These are phyloP conservation scores for Myxozyma udenii DNA, from an alignment of 805 yeast species.

Conservation along the genomic window DNA sequence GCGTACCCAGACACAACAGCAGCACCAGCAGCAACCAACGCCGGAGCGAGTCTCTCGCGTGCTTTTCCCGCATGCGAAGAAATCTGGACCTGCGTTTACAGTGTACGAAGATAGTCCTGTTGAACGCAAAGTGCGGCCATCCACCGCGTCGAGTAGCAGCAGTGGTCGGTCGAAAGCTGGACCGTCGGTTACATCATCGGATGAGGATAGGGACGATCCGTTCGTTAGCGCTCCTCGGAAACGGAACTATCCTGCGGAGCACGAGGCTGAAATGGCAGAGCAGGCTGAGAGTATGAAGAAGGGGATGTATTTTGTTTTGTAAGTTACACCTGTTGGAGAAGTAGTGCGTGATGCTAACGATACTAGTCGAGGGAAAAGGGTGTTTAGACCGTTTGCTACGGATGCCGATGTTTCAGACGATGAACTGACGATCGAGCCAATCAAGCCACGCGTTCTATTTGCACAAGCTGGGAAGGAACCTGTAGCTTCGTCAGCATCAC, in stretches of 20 bases:
- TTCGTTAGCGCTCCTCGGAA: constrained; percentile 2
- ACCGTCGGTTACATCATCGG: too few relatives aligned
- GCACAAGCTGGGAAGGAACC: too few relatives aligned
- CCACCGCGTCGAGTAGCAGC: too few relatives aligned
- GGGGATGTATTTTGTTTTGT: constrained; percentile 28
- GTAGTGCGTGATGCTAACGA: not conserved
- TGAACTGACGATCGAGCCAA: constrained; percentile 22
- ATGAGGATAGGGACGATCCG: constrained; percentile 1
- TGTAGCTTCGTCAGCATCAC: not conserved
- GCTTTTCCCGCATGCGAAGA: too few relatives aligned
- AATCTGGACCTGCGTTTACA: constrained; percentile 2
- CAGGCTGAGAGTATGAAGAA: constrained; percentile 12
- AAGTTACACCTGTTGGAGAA: not conserved
- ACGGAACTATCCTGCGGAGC: too few relatives aligned
- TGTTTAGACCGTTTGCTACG: constrained; percentile 22
- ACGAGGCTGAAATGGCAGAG: too few relatives aligned
- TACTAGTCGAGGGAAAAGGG: constrained; percentile 21
- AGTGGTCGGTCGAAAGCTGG: too few relatives aligned
- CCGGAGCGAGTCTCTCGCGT: constrained; percentile 3
- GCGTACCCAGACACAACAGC: too few relatives aligned
- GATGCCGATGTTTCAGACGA: constrained; percentile 11
- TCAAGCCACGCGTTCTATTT: constrained; percentile 20
- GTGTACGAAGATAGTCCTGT: constrained; percentile 10
- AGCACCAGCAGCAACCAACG: not conserved
- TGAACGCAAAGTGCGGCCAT: too few relatives aligned